phyloP scores from a whole-genome alignment of 108 stramenopile species.

The Pseudonitzschia pungens region DNA sequence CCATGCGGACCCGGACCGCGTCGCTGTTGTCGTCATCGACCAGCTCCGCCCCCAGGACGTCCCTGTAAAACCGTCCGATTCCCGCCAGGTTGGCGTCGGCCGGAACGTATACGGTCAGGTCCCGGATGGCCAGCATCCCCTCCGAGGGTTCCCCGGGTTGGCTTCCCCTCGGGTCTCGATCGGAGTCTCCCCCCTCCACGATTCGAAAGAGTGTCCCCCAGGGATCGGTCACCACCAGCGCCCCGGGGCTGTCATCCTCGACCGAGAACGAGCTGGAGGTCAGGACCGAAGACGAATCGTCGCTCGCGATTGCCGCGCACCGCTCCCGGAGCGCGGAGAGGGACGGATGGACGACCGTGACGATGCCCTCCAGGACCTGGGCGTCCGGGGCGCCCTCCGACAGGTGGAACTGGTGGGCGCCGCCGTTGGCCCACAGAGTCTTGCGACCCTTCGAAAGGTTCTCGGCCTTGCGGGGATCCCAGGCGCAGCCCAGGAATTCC shows the following conservation, averaged over 20 bases:
- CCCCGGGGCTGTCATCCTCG: not conserved
- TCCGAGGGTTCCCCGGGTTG: conserved; percentile 41
- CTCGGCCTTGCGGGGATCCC: conserved; percentile 53
- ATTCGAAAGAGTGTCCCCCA: conserved; percentile 62
- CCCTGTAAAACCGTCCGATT: conserved; percentile 61
- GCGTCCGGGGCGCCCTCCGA: conserved; percentile 42
- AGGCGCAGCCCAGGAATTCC: conserved; percentile 43
- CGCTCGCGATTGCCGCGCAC: conserved; percentile 20
- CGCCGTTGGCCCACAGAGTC: conserved; percentile 53
- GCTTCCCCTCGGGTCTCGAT: conserved; percentile 35
- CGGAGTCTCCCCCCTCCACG: conserved; percentile 37
- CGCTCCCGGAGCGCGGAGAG: conserved; percentile 40
- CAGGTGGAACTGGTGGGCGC: conserved; percentile 63
- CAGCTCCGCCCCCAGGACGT: conserved; percentile 42
- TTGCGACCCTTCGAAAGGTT: conserved; percentile 39
- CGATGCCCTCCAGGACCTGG: conserved; percentile 60
- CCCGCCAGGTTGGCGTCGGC: conserved; percentile 50
- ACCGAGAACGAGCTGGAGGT: conserved; percentile 47
- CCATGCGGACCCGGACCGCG: conserved; percentile 37
- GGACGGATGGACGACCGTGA: conserved; percentile 50
- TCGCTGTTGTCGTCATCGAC: conserved; percentile 22
- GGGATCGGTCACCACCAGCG: conserved; percentile 57
- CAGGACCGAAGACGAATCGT: conserved; percentile 13
- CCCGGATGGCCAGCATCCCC: conserved; percentile 46
- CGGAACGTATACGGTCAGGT: conserved; percentile 52